phyloP scores from a whole-genome alignment of 1,284 basidiomycete species.

The Boletus chippewaensis region DNA sequence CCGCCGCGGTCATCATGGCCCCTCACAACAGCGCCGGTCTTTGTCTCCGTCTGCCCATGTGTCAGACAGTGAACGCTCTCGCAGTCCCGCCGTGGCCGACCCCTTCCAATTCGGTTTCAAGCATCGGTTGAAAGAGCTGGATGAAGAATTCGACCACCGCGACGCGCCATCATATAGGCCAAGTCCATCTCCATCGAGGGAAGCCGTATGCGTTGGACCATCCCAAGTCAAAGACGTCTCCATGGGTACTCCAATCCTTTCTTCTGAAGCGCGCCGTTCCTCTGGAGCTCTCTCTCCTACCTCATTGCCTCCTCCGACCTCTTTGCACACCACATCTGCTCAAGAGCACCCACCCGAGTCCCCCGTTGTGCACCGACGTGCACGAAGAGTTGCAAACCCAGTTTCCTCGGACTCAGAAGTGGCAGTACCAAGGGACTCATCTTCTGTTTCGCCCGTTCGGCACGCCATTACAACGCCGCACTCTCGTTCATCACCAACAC shows the following conservation, averaged over 20 bases:
- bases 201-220: neutral
- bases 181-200: slow-evolving; percentile 1
- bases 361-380: slow-evolving; percentile 10
- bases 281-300: slow-evolving; percentile 9
- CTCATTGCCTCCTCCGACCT: slow-evolving; percentile 13
- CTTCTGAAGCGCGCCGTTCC: slow-evolving; percentile 6
- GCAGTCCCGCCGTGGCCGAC: neutral
- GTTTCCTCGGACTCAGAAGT: slow-evolving; percentile 24
- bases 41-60: slow-evolving; percentile 13
- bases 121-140: slow-evolving; percentile 23
- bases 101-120: slow-evolving; percentile 26
- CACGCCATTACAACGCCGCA: slow-evolving; percentile 30
- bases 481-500: slow-evolving; percentile 29
- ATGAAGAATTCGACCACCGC: slow-evolving; percentile 21
- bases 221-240: slow-evolving; percentile 15
- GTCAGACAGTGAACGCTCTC: slow-evolving; percentile 11
- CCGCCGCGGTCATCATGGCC: neutral
- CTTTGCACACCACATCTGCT: slow-evolving; percentile 2
- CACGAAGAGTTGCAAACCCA: slow-evolving; percentile 1
- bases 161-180: neutral
- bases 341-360: slow-evolving; percentile 9
- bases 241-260: slow-evolving; percentile 17
- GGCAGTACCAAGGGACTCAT: slow-evolving; percentile 21
- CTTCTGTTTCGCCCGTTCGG: slow-evolving; percentile 25
- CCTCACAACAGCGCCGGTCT: neutral